These are phyloP conservation scores for Pseudogymnoascus sp. DNA, from an alignment of 2,329 filamentous ascomycete species.

Conservation along the genomic window DNA sequence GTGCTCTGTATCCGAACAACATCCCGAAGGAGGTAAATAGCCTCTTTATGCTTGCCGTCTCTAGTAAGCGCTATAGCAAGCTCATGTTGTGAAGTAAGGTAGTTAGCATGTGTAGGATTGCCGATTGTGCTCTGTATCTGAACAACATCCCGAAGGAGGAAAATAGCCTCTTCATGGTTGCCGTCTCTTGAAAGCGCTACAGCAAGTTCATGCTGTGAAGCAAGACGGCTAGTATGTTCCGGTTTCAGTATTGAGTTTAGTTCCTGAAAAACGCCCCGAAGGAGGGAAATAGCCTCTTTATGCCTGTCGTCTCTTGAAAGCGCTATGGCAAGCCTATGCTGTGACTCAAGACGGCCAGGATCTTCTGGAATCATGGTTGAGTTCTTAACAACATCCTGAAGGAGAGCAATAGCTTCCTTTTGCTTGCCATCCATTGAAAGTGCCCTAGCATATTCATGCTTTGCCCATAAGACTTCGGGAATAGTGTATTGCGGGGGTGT, in stretches of 20 bases:
- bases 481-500: background rate
- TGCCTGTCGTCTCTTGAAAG: background rate
- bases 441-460: background rate
- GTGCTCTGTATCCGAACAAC: background rate
- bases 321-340: background rate
- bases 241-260: background rate
- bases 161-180: constrained; percentile 4
- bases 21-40: background rate
- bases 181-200: background rate
- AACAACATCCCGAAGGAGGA: constrained; percentile 2
- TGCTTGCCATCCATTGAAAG: background rate
- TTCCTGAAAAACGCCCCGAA: background rate
- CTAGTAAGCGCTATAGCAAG: background rate
- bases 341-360: constrained; percentile 9
- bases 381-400: constrained; percentile 4
- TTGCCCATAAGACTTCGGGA: background rate
- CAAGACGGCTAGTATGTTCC: constrained; percentile 7
- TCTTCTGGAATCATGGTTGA: background rate
- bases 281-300: background rate
- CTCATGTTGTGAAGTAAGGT: background rate
- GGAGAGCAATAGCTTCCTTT: background rate
- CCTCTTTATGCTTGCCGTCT: background rate
- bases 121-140: background rate
- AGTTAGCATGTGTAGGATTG: background rate
- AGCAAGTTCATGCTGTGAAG: constrained; percentile 7